Base-by-base conservation (phyloP, 768 basidiomycete genomes). In the Asterophora lycoperdoides region DNA sequence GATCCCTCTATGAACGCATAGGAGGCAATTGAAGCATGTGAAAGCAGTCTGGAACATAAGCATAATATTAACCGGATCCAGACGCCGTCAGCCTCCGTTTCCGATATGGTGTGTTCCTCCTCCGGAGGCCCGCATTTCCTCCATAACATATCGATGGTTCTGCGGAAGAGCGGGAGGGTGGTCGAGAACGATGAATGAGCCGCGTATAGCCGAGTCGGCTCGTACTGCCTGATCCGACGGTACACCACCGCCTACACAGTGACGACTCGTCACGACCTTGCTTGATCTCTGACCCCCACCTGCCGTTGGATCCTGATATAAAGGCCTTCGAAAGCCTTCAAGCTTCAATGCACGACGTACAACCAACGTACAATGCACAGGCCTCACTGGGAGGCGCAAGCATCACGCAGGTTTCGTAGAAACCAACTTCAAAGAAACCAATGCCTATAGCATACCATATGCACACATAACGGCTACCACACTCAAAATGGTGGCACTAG, bases 11-110 rank as follows among this genome's bases (percentile, higher is more conserved):
- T 20, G 40, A 43, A 40, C 41, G 35, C 34, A 46, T 39, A 56
- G 48, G 41, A 51, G 47, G 43, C 37, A 18, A 34, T 43, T 14
- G 44, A 52, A 52, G 52, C 60, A 61, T 59, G 60, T 61, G 60
- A 61, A 61, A 57, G 60, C 19, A 26, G 34, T 54, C 44, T 55
- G 55, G 55, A 56, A 55, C 51, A 55, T 56, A 56, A n/a, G n/a
- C n/a, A n/a, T n/a, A n/a, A n/a, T n/a, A n/a, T n/a, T n/a, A n/a
- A 46, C 58, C 58, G 55, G 49, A 51, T 47, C 48, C 47, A 53
- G 44, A 46, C 26, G 19, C 29, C 34, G 55, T 46, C 43, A 48
- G 43, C 45, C 44, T 51, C 50, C 49, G 36, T 49, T 44, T 51
- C 29, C 19, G 33, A 48, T 43, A 34, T 45, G 13, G 15, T 10